Evolutionary conservation across 2,329 filamentous ascomycete species (phyloP), one percentile per base, ranked within the genome.

Genomic region (Endothia cerciana): DNA sequence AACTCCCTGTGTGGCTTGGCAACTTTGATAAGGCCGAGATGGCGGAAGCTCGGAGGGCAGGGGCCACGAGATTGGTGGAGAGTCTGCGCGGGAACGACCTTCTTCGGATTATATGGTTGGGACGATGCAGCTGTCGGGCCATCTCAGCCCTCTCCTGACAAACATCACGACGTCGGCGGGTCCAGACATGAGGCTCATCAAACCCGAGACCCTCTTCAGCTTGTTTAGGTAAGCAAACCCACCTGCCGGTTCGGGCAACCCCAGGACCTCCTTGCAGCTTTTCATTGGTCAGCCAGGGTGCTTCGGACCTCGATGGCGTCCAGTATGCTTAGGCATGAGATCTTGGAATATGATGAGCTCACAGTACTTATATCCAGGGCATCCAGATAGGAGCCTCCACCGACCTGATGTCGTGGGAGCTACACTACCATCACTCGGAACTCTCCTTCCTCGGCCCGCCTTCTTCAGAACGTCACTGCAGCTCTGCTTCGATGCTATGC

Each of bases 201-300:
- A 30, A 11, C 53, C 8, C 10, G 11, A 40, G 33, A 4, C 19
- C n/a, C 55, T 22, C n/a, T 15, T 41, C 33, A 22, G 4, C 30
- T 15, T 25, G 19, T 22, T 58, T 58, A 58, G 8, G 30, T 58
- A 58, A 40, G 33, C 33, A n/a, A 22, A 19, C 15, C 38, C 40
- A 59, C 57, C 57, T 59, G 57, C 57, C 57, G 38, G 25, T 59
- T 59, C 40, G 25, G 57, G 57, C 57, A 59, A 45, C 25, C 22
- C 8, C 40, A 3, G 33, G 11, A 43, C 5, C 57, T 33, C 11
- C 17, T 17, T 43, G 25, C 15, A 43, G 57, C 40, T 33, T 59
- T 38, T 59, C 25, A 59, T 59, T 59, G 57, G 57, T 33, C 19
- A 38, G 57, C 57, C 25, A 30, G 40, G 38, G 36, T n/a, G n/a